Percentiles rank a stretch among this genome's conserved stretches.
Evolutionary conservation across 1,284 basidiomycete species (phyloP).

Genomic region (Schizophyllum amplum): DNA sequence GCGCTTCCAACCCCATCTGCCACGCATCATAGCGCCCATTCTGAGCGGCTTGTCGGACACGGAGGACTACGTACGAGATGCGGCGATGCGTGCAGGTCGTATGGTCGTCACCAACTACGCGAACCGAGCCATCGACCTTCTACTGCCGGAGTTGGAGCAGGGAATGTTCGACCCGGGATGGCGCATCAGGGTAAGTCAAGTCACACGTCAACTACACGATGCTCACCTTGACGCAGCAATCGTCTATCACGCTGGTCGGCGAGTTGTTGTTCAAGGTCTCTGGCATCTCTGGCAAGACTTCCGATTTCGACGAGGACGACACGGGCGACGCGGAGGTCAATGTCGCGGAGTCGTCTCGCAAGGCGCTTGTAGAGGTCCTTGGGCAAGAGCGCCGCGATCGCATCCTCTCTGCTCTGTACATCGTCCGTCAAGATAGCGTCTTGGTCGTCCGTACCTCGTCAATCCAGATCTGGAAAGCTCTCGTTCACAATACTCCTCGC

Average conservation of each 20-base stretch:
- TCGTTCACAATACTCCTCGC: constrained; percentile 86
- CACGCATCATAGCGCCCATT: constrained; percentile 92
- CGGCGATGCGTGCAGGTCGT: constrained; percentile 97
- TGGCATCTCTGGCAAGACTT: constrained; percentile 88
- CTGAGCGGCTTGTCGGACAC: constrained; percentile 88
- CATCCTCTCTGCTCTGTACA: constrained; percentile 86
- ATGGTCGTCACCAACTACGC: constrained; percentile 99
- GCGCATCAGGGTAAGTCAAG: constrained; percentile 78
- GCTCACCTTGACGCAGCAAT: constrained; percentile 49
- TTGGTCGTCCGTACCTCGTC: constrained; percentile 87
- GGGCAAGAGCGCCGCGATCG: constrained; percentile 87
- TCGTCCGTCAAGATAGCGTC: constrained; percentile 92
- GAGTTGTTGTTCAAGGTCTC: constrained; percentile 98
- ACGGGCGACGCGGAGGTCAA: constrained; percentile 53
- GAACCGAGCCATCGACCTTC: constrained; percentile 84
- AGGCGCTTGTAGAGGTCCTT: constrained; percentile 82
- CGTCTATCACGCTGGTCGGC: constrained; percentile 92
- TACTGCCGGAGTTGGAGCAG: constrained; percentile 90
- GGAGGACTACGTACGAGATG: constrained; percentile 92
- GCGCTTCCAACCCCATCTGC: constrained; percentile 93
- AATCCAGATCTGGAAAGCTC: constrained; percentile 96
- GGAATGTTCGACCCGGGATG: constrained; percentile 94
- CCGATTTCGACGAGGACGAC: constrained; percentile 72
- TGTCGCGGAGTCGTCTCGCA: constrained; percentile 72
- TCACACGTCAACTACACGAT: not conserved